These are phyloP conservation scores for Cyanidioschyzon merolae DNA, from an alignment of 23 red algal genomes.

Conservation along the genomic window DNA sequence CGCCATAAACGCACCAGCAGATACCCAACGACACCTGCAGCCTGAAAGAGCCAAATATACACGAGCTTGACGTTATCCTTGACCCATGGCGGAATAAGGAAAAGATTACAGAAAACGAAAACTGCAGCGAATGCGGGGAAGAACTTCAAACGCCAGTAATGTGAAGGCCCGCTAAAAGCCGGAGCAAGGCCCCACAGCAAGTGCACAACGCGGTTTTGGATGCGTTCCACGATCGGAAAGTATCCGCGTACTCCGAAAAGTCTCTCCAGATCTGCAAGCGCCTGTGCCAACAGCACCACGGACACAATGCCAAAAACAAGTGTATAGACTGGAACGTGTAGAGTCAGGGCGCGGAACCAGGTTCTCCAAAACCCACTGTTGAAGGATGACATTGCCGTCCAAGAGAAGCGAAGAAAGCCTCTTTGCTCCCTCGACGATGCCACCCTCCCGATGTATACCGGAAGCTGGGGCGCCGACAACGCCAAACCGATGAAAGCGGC, in stretches of 20 bases:
- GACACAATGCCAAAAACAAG: neutral
- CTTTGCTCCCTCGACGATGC: neutral
- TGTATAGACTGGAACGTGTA: neutral
- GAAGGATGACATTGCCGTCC: neutral
- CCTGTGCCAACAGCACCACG: conserved; percentile 4
- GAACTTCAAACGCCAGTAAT: neutral
- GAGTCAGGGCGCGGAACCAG: conserved; percentile 7
- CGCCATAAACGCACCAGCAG: conserved; percentile 7
- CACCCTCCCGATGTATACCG: neutral
- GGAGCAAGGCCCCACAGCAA: neutral
- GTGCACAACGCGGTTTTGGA: neutral
- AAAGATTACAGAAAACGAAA: neutral
- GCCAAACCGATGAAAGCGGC: neutral
- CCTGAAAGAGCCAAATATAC: conserved; percentile 16
- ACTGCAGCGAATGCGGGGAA: neutral
- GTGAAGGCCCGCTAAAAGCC: neutral
- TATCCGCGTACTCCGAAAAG: neutral
- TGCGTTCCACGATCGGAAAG: neutral
- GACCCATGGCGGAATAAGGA: neutral
- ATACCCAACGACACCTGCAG: neutral
- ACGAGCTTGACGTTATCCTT: conserved; percentile 16
- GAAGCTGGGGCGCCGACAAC: neutral
- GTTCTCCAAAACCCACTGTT: conserved; percentile 8
- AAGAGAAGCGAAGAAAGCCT: neutral
- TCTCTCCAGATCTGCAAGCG: neutral